Evolutionary conservation across 306 rosid species (phyloP), one percentile per base, ranked within the genome.

Genomic region (Boehmeria nivea): DNA sequence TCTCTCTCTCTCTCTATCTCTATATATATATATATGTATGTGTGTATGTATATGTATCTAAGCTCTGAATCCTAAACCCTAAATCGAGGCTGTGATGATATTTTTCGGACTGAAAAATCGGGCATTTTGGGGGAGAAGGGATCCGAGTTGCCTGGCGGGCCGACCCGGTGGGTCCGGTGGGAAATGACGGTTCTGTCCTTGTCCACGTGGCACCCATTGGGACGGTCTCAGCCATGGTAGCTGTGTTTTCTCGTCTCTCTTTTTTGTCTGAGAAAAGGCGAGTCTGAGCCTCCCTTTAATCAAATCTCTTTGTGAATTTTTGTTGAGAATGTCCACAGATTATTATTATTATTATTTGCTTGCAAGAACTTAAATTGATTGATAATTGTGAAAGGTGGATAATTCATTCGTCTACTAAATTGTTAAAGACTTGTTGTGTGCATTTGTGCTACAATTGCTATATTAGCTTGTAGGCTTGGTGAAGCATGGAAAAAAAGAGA

Each of bases 141-240:
- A 23, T n/a, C 37, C 11, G 48, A 31, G 54, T 23, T 27, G 46
- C 52, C 60, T 58, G 81, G 79, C 85, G 57, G 54, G 82, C 73
- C 64, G 79, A 69, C 61, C 50, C 45, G 61, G 47, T 61, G n/a
- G 40, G 43, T 12, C 22, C 39, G 22, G 37, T 0, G 37, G 38
- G 24, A 12, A 51, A 51, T 26, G n/a, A n/a, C n/a, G n/a, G n/a
- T n/a, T n/a, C n/a, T n/a, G n/a, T n/a, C n/a, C n/a, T n/a, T n/a
- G n/a, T n/a, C n/a, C n/a, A n/a, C 18, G 14, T 6, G 56, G 56
- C 21, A 2, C 6, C 19, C 37, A n/a, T n/a, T n/a, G 21, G 56
- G 37, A n/a, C 14, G 39, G 20, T 27, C 37, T 10, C 38, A 25
- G 36, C 56, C 56, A 25, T 25, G 56, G 56, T 51, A 51, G 56